Evolutionary conservation across 495 filamentous ascomycete species (phyloP).

Genomic region (Amniculicola lignicola): DNA sequence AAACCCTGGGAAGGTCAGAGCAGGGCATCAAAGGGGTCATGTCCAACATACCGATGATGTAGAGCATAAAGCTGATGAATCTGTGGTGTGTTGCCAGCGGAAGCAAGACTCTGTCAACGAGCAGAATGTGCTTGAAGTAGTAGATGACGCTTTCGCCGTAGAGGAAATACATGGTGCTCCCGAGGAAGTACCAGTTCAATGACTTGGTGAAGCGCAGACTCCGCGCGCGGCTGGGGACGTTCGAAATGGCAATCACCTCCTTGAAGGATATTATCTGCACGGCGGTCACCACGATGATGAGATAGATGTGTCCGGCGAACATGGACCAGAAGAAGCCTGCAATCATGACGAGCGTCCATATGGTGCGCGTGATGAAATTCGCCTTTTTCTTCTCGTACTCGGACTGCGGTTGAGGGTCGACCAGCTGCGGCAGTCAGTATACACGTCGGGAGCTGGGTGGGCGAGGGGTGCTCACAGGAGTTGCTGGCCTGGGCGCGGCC

Average conservation of each 20-base stretch:
- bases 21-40: background rate
- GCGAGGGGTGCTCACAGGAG: constrained; percentile 30
- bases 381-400: constrained; percentile 99
- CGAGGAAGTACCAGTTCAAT: constrained; percentile 98
- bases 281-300: constrained; percentile 85
- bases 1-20: constrained; percentile 61
- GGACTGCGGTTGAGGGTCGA: constrained; percentile 38
- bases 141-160: constrained; percentile 99
- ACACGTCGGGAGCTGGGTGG: background rate
- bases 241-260: constrained; percentile 97
- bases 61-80: constrained; percentile 97
- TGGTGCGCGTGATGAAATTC: constrained; percentile 93
- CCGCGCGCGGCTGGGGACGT: constrained; percentile 85
- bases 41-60: constrained; percentile 80
- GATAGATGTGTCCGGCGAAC: constrained; percentile 95
- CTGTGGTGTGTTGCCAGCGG: constrained; percentile 96
- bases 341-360: constrained; percentile 99
- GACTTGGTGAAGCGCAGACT: constrained; percentile 91
- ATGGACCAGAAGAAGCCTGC: constrained; percentile 83
- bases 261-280: constrained; percentile 98
- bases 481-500: constrained; percentile 44
- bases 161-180: constrained; percentile 97
- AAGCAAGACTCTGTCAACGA: constrained; percentile 89
- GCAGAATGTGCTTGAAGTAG: constrained; percentile 97
- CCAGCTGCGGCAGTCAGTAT: constrained; percentile 2